Base-by-base conservation (phyloP, 73 alveolate species). In the Paramecium tetraurelia region DNA sequence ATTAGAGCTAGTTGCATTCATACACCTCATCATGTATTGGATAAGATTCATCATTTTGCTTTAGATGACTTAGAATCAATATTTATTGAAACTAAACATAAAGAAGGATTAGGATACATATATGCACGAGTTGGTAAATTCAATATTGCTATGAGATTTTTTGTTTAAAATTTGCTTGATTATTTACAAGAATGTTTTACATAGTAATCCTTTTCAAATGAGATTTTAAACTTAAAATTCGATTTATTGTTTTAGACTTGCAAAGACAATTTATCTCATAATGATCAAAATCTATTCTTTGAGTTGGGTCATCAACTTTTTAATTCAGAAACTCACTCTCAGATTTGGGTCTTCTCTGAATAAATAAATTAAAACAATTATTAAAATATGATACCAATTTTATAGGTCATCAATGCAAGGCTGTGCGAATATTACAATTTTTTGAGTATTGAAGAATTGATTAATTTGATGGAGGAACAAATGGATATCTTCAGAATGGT, bases 91-190 rank as follows among this genome's bases (percentile, higher is more conserved):
- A 80, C 90, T 16, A 46, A 22, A 43, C 57, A 41, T 24, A 80
- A 46, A 24, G 84, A 63, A 63, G 84, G 84, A 11, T 63, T 63
- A 18, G 84, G 84, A 63, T 63, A 63, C 12, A 63, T 63, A 22
- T 63, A 63, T 63, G 84, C 84, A 31, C 24, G 84, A 63, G 48
- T 63, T 63, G 84, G 84, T 3, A 63, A 63, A 14, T 63, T 63
- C 31, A 24, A 33, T 7, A 63, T 63, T 7, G 84, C 84, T 12
- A 63, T 33, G 41, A 12, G 24, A 63, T 63, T 63, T n/a, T 63
- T 63, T 63, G 4, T 63, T 63, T 33, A 31, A 63, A 63, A 63
- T 0, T n/a, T 63, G 10, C 46, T 63, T 31, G 84, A 63, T 14
- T 63, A 63, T 63, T 63, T 63, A 33, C 2, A 63, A 41, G 84